These are phyloP conservation scores for Zygosaccharomyces rouxii DNA, from an alignment of 805 yeast species.

Conservation along the genomic window DNA sequence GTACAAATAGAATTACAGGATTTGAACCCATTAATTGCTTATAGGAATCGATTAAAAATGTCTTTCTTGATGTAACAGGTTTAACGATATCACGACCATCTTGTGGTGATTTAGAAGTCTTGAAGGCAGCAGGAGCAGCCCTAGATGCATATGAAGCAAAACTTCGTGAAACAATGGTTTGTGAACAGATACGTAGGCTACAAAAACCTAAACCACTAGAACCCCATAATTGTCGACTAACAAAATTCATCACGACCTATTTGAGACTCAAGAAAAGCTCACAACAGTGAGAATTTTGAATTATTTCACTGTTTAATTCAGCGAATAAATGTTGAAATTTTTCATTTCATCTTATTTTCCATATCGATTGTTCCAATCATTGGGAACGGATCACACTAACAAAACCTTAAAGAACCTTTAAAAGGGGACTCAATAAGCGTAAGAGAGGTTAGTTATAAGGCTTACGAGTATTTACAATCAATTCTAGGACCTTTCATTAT, in stretches of 20 bases:
- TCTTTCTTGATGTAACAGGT: conserved; percentile 69
- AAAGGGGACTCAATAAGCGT: not conserved
- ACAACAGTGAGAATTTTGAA: not conserved
- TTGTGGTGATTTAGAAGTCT: conserved; percentile 4
- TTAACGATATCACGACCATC: conserved; percentile 49
- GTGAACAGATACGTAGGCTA: not conserved
- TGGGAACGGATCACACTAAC: conserved; percentile 3
- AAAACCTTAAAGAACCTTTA: not conserved
- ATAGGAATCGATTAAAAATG: conserved; percentile 78
- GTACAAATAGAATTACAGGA: conserved; percentile 71
- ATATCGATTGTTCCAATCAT: not conserved
- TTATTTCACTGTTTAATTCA: not conserved
- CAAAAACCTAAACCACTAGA: not conserved
- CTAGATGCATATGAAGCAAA: conserved; percentile 3
- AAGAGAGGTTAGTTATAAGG: not conserved
- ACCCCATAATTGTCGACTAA: not conserved
- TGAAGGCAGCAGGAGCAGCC: conserved; percentile 2
- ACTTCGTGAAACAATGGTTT: not conserved
- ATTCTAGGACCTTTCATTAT: not conserved
- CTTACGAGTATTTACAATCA: not conserved
- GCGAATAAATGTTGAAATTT: not conserved
- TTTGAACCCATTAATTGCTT: conserved; percentile 61
- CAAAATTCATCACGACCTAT: not conserved
- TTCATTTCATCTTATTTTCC: not conserved
- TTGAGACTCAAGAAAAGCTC: not conserved